phyloP scores from a whole-genome alignment of 2,329 filamentous ascomycete species.

The Sarocladiaceae sp. region DNA sequence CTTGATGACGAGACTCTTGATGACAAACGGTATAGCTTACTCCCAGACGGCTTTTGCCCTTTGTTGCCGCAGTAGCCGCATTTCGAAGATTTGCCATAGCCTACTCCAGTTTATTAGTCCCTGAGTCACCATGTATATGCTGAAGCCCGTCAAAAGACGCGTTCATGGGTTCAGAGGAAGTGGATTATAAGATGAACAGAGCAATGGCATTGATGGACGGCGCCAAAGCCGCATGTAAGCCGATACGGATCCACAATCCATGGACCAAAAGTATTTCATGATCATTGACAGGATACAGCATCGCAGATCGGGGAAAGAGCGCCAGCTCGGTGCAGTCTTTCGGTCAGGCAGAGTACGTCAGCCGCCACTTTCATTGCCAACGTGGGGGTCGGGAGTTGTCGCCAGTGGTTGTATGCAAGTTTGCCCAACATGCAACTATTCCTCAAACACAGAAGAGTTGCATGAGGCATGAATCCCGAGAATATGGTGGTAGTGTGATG shows the following conservation, averaged over 20 bases:
- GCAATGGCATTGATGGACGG: too few relatives aligned
- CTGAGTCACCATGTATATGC: too few relatives aligned
- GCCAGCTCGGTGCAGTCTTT: too few relatives aligned
- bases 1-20: background rate
- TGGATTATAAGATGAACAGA: too few relatives aligned
- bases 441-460: background rate
- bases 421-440: background rate
- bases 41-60: conserved; percentile 48
- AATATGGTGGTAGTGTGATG: background rate
- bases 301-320: too few relatives aligned
- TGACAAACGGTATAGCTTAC: conserved; percentile 16
- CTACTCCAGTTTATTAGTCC: conserved; percentile 22
- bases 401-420: background rate
- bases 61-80: conserved; percentile 50
- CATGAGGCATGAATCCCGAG: conserved; percentile 22
- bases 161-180: background rate
- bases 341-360: too few relatives aligned
- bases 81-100: conserved; percentile 47
- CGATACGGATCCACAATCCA: background rate
- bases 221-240: background rate
- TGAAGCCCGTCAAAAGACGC: too few relatives aligned
- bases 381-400: conserved; percentile 16
- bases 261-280: too few relatives aligned
- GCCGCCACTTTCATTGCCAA: background rate
- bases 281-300: too few relatives aligned